These are phyloP conservation scores for Phytomonas francai DNA, from an alignment of 208 protist species.

Conservation along the genomic window DNA sequence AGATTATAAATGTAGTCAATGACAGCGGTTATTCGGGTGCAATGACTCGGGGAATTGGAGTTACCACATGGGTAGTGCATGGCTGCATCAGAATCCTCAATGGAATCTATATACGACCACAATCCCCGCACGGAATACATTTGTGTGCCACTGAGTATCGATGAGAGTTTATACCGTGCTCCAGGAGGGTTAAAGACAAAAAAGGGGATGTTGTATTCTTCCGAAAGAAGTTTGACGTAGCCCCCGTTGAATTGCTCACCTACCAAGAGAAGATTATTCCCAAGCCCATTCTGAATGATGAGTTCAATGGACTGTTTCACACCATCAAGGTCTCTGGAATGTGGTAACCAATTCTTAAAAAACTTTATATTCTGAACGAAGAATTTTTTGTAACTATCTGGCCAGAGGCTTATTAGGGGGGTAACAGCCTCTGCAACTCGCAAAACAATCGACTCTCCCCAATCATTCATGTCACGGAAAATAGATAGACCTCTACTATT, in stretches of 20 bases:
- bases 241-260: slow-evolving; percentile 87
- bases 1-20: slow-evolving; percentile 32
- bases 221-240: slow-evolving; percentile 71
- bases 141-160: slow-evolving; percentile 35
- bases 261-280: slow-evolving; percentile 45
- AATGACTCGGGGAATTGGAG: slow-evolving; percentile 39
- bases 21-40: slow-evolving; percentile 58
- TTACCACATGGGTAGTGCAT: slow-evolving; percentile 46
- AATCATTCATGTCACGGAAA: slow-evolving; percentile 73
- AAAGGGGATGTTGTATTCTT: slow-evolving; percentile 39
- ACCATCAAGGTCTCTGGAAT: slow-evolving; percentile 34
- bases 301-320: slow-evolving; percentile 40
- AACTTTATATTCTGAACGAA: slow-evolving; percentile 60
- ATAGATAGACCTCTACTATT: slow-evolving; percentile 71
- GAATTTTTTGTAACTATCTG: slow-evolving; percentile 31
- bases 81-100: slow-evolving; percentile 57
- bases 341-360: slow-evolving; percentile 60
- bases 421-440: slow-evolving; percentile 57
- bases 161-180: slow-evolving; percentile 39
- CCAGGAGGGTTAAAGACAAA: slow-evolving; percentile 81
- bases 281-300: slow-evolving; percentile 25
- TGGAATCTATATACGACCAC: slow-evolving; percentile 72
- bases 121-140: slow-evolving; percentile 40
- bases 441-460: slow-evolving; percentile 66
- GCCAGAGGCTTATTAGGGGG: slow-evolving; percentile 69